Base-by-base conservation (phyloP, 2,329 filamentous ascomycete species). In the Coleophoma crateriformis region DNA sequence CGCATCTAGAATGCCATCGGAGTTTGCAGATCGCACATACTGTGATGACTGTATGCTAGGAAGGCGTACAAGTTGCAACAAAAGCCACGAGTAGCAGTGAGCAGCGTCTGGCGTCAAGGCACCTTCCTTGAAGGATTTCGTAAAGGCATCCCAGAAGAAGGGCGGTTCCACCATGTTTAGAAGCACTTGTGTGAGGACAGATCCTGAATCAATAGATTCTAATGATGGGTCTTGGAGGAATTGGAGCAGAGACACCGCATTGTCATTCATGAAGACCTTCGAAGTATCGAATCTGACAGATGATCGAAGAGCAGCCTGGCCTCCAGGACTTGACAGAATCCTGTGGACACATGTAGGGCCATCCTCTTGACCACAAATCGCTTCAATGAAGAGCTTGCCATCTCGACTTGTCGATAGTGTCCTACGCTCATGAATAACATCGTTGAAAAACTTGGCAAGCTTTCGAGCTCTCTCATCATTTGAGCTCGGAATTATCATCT, bases 161-260 rank as follows among this genome's bases (percentile, higher is more conserved):
- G 74, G 72, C 2, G 78, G 77, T 12, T 79, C 68, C 1, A 76
- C 67, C 7, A 81, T 67, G 5, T 59, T 55, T n/a, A 68, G 58
- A 2, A 82, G 54, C 4, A 81, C 49, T 13, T 72, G 64, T 33
- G 66, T 62, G 1, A 81, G 61, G 43, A 77, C 47, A 3, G 50
- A 47, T 3, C 63, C 63, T 11, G 51, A 57, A 12, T 42, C 49
- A 11, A 65, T 58, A 2, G 17, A 10, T 41, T 48, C 56, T 14
- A 67, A 19, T 3, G 38, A 32, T 11, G 61, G 58, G 1, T 42
- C 41, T 47, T 59, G 61, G 1, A 76, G 52, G 48, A 70, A 70
- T 5, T 33, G 53, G 27, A 76, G 56, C 8, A 71, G 55, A 3
- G 52, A 40, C 5, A 63, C 53, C 6, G 62, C 61, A 34, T 54